These are phyloP conservation scores for Starmerella potacharoeniae DNA, from an alignment of 805 yeast species.

Conservation along the genomic window DNA sequence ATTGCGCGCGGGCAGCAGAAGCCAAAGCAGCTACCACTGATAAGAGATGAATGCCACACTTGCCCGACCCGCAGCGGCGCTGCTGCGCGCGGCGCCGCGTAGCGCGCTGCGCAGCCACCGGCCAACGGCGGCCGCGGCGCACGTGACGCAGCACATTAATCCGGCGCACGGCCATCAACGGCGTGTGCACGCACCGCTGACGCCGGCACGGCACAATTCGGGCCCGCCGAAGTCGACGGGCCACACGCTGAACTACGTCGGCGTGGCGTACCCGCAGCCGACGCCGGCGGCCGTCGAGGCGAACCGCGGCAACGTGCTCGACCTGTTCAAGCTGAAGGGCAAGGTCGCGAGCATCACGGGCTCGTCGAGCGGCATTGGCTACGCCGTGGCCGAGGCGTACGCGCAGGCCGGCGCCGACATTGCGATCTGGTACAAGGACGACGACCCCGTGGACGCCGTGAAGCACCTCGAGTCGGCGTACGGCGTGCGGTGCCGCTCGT, in stretches of 20 bases:
- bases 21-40: no score
- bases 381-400: slow-evolving; percentile 67
- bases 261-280: slow-evolving; percentile 14
- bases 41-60: no score
- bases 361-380: slow-evolving; percentile 77
- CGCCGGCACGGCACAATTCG: no score
- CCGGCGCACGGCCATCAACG: no score
- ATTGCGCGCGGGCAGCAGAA: no score
- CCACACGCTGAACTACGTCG: neutral
- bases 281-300: slow-evolving; percentile 19
- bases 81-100: no score
- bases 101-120: no score
- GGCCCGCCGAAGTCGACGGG: no score
- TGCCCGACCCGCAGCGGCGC: no score
- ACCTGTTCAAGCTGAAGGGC: slow-evolving; percentile 35
- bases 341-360: slow-evolving; percentile 78
- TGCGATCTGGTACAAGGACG: slow-evolving; percentile 54
- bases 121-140: no score
- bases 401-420: slow-evolving; percentile 85
- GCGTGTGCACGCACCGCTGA: no score
- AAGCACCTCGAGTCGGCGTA: slow-evolving; percentile 43
- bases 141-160: no score
- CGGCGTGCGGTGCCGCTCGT: slow-evolving; percentile 51
- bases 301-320: slow-evolving; percentile 18
- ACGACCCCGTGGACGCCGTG: slow-evolving; percentile 54